Base-by-base conservation (phyloP, 2,329 filamentous ascomycete genomes). In the Pyrenochaeta sp. region DNA sequence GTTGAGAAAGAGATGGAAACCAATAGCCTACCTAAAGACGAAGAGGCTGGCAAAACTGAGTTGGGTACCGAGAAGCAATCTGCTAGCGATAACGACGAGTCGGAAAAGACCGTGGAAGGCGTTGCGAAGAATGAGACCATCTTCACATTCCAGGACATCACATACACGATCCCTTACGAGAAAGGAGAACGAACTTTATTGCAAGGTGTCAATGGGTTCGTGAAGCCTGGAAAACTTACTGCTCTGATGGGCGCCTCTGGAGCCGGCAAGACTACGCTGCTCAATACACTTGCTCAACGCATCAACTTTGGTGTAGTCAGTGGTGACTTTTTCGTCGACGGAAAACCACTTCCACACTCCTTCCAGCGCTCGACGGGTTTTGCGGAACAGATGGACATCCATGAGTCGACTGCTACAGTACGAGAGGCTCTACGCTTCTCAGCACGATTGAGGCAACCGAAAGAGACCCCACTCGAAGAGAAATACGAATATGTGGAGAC, bases 221-320 rank as follows among this genome's bases (percentile, higher is more conserved):
- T 97, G 50, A 94, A 95, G 76, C 93, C 93, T 3, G 93, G 93
- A 48, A 96, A 92, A 12, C 78, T 96, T 52, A 97, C 93, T 6
- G 93, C 92, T 36, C 82, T 97, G 1, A 96, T 76, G 72, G 57
- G 93, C 89, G 80, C 80, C 87, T 93, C 42, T 89, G 90, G 54
- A 13, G 72, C 73, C 7, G 74, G 74, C 3, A 77, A 76, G 46
- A 77, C 72, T 2, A 77, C 73, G 1, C 56, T 82, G 5, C 58
- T 77, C 5, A 77, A 77, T 36, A 74, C 73, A 1, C 62, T 77
- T 1, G 74, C 74, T 0, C 80, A 81, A 51, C 76, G 81, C 2
- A 81, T 81, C 52, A 77, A 75, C 8, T 78, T 80, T 46, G 81
- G 81, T 19, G 77, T 80, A 0, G 78, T 83, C 25, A 70, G 71